A percentile compares a stretch with the other conserved stretches of the same genome.
Evolutionary conservation across 2,329 filamentous ascomycete genomes (phyloP).

Genomic region (Aureobasidium sp.): DNA sequence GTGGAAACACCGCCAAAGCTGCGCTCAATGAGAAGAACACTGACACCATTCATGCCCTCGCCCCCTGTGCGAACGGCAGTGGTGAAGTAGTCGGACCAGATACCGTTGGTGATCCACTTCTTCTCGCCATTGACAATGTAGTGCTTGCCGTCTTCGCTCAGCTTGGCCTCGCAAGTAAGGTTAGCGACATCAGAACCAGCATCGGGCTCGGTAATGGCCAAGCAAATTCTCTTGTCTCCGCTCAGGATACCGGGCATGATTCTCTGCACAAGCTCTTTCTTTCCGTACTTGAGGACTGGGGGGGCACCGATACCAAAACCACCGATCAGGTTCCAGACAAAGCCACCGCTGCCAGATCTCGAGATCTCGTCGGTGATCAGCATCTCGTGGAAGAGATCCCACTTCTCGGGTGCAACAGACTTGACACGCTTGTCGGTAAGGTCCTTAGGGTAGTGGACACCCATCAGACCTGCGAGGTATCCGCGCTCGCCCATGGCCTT

Average conservation of each 20-base stretch:
- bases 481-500: slow-evolving; percentile 91
- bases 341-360: slow-evolving; percentile 78
- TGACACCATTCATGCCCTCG: slow-evolving; percentile 83
- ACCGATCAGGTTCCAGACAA: slow-evolving; percentile 94
- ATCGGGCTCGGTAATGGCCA: slow-evolving; percentile 94
- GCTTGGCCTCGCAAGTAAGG: slow-evolving; percentile 89
- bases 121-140: slow-evolving; percentile 99
- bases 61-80: slow-evolving; percentile 87
- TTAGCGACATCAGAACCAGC: slow-evolving; percentile 94
- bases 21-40: slow-evolving; percentile 86
- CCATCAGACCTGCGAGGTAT: slow-evolving; percentile 87
- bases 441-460: slow-evolving; percentile 62
- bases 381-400: slow-evolving; percentile 98
- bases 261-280: slow-evolving; percentile 74
- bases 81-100: slow-evolving; percentile 93
- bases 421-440: slow-evolving; percentile 65
- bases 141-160: slow-evolving; percentile 92
- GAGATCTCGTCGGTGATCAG: slow-evolving; percentile 91
- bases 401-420: slow-evolving; percentile 77
- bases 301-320: slow-evolving; percentile 95
- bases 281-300: slow-evolving; percentile 85
- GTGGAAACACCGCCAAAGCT: slow-evolving; percentile 78
- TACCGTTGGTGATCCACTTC: slow-evolving; percentile 99
- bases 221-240: slow-evolving; percentile 93
- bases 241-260: slow-evolving; percentile 81